These are phyloP conservation scores for Colletotrichum endophyticum DNA, from an alignment of 2,329 filamentous ascomycete species.

Conservation along the genomic window DNA sequence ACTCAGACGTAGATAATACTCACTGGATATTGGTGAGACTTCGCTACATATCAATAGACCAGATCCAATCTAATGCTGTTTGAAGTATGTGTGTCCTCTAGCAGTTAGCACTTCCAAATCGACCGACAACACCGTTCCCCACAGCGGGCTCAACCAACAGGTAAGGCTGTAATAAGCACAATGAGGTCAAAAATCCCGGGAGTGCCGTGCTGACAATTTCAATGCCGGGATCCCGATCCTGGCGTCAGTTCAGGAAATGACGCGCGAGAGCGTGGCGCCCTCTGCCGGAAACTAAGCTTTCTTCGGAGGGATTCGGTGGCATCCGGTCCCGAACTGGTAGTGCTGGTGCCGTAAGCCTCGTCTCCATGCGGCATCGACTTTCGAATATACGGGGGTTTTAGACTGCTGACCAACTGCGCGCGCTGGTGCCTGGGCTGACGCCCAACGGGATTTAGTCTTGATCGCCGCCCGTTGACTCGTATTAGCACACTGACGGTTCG, in stretches of 20 bases:
- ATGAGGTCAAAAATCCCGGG: background rate
- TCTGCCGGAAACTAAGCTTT: background rate
- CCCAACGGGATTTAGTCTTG: background rate
- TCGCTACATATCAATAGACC: too few relatives aligned
- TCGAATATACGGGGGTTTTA: background rate
- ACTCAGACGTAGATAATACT: too few relatives aligned
- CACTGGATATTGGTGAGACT: too few relatives aligned
- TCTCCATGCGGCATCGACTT: background rate
- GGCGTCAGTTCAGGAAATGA: background rate
- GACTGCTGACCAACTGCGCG: background rate
- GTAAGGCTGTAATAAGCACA: background rate
- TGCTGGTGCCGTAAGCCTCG: background rate
- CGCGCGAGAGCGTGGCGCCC: background rate
- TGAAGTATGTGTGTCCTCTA: background rate
- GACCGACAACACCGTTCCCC: background rate
- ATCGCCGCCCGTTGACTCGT: background rate
- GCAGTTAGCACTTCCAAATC: background rate
- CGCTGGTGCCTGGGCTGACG: background rate
- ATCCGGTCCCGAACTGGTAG: background rate
- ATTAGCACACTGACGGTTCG: background rate
- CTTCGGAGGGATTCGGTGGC: background rate
- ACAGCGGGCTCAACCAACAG: background rate
- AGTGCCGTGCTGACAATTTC: background rate
- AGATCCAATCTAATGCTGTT: too few relatives aligned
- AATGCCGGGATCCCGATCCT: background rate